phyloP scores from a whole-genome alignment of 2,329 filamentous ascomycete genomes.

The Diplodia scrobiculata region DNA sequence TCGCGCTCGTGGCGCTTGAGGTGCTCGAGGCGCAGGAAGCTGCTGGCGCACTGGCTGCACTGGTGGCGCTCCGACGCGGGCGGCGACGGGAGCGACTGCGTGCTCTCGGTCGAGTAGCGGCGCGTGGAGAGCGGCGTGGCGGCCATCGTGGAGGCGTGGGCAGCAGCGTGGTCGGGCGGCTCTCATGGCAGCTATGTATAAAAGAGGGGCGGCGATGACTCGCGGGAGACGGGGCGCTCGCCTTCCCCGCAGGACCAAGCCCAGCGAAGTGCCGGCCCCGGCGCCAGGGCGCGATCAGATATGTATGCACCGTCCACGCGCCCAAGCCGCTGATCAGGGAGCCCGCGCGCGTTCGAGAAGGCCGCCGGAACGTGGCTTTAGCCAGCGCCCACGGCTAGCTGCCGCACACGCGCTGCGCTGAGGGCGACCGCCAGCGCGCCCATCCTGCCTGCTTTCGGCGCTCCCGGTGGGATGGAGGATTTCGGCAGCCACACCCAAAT shows the following conservation, averaged over 20 bases:
- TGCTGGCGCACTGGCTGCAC: conserved; percentile 39
- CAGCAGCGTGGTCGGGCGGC: not conserved
- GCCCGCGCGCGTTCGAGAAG: conserved; percentile 4
- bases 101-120: conserved; percentile 24
- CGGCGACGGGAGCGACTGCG: conserved; percentile 21
- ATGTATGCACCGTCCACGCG: not conserved
- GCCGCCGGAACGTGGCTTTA: conserved; percentile 20
- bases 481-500: conserved; percentile 19
- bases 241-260: conserved; percentile 20
- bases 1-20: conserved; percentile 48
- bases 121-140: not conserved
- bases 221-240: not conserved
- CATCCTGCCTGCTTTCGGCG: not conserved
- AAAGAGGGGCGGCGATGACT: conserved; percentile 11
- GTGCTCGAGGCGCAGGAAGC: conserved; percentile 47
- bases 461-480: conserved; percentile 21
- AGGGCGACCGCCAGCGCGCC: no score
- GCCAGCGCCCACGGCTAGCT: not conserved
- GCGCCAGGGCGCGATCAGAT: not conserved
- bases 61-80: conserved; percentile 21
- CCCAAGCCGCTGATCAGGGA: conserved; percentile 6
- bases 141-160: conserved; percentile 12
- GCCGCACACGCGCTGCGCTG: no score
- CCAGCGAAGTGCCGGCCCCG: no score
- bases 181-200: conserved; percentile 4